Conservation (phyloP, 2,329 filamentous ascomycete genomes). For the Saccharata proteae region DNA sequence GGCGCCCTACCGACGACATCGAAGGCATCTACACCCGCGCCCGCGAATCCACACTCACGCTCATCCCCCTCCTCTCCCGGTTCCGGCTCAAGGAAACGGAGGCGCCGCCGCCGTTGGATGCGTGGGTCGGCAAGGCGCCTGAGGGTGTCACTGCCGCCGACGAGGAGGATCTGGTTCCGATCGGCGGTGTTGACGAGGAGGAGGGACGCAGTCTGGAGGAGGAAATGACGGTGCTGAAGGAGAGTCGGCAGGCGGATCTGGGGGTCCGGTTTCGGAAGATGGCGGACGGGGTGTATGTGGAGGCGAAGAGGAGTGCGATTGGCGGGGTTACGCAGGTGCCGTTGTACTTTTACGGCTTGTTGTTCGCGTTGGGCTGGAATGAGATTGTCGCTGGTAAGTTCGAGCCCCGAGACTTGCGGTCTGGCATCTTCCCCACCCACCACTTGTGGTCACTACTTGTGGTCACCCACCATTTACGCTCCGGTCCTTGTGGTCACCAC, state of each 20-base stretch:
- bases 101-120: constrained; percentile 66
- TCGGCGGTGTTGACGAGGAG: constrained; percentile 88
- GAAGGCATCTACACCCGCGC: constrained; percentile 90
- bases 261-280: constrained; percentile 96
- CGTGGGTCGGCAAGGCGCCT: constrained; percentile 72
- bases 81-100: constrained; percentile 70
- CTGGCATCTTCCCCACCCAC: neutral
- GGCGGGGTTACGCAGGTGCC: constrained; percentile 90
- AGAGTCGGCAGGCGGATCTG: constrained; percentile 81
- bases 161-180: constrained; percentile 78
- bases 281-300: constrained; percentile 92
- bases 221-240: constrained; percentile 88
- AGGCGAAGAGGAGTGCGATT: constrained; percentile 93
- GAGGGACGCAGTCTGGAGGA: constrained; percentile 91
- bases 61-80: constrained; percentile 78
- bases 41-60: constrained; percentile 77
- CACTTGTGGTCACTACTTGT: too few relatives aligned
- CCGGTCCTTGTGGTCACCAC: constrained; percentile 6
- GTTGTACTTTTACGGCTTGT: constrained; percentile 81
- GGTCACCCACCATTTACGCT: constrained; percentile 8
- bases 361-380: constrained; percentile 95
- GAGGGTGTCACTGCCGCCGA: constrained; percentile 64
- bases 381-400: constrained; percentile 82
- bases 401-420: neutral
- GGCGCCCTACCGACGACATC: constrained; percentile 93